phyloP scores from a whole-genome alignment of 768 basidiomycete genomes.

The Suillus spraguei region DNA sequence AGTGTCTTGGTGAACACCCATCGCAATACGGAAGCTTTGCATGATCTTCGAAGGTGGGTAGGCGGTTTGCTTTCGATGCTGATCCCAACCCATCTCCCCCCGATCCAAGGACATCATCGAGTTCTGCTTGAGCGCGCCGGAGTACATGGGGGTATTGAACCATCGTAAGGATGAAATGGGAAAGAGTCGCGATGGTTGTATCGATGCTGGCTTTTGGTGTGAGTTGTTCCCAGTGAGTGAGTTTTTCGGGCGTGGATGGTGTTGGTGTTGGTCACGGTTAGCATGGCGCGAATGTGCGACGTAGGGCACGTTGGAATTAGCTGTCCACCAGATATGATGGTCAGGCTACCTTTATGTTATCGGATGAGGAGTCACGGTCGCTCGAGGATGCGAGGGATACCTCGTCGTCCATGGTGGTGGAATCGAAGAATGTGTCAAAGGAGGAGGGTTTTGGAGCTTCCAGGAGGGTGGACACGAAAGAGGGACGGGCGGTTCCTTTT shows the following conservation, averaged over 20 bases:
- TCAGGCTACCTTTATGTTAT: slow-evolving; percentile 33
- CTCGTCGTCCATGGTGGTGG: neutral
- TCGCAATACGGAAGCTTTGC: no score
- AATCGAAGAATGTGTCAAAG: neutral
- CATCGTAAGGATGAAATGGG: slow-evolving; percentile 71
- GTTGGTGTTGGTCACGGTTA: neutral
- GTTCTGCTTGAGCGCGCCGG: slow-evolving; percentile 61
- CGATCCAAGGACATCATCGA: slow-evolving; percentile 57
- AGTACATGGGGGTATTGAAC: slow-evolving; percentile 58
- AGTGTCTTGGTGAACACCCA: no score
- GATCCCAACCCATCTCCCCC: neutral
- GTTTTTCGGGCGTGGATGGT: neutral
- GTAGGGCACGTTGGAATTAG: slow-evolving; percentile 57
- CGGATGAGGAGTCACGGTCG: neutral
- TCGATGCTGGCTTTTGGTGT: slow-evolving; percentile 51
- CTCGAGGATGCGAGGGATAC: neutral
- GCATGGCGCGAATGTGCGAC: neutral
- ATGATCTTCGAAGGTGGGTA: no score
- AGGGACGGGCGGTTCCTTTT: slow-evolving; percentile 39
- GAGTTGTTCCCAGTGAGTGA: neutral
- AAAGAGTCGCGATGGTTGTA: slow-evolving; percentile 59
- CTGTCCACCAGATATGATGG: slow-evolving; percentile 76
- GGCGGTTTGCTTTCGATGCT: no score
- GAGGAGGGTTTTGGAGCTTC: slow-evolving; percentile 39
- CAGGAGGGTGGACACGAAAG: slow-evolving; percentile 53